Conservation (phyloP, 1,284 basidiomycete genomes). For the Kwoniella shivajii region DNA sequence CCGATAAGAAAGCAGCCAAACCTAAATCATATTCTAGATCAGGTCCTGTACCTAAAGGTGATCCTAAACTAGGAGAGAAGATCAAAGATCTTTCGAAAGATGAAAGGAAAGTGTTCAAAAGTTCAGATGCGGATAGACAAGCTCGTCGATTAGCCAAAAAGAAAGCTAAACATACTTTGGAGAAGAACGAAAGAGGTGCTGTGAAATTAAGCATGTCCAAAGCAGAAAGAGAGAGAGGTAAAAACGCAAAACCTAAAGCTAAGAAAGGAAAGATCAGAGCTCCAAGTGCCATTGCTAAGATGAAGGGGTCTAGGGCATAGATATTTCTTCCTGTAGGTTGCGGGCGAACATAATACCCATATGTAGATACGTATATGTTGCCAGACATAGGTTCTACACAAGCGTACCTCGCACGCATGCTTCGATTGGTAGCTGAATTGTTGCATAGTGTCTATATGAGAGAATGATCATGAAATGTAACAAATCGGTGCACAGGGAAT, state of each 20-base stretch:
- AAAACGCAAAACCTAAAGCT: slow-evolving; percentile 24
- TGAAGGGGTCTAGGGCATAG: slow-evolving; percentile 52
- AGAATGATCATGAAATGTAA: no score
- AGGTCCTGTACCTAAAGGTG: slow-evolving; percentile 65
- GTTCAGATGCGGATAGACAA: slow-evolving; percentile 72
- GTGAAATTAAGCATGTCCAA: slow-evolving; percentile 41
- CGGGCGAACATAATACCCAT: no score
- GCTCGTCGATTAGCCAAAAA: slow-evolving; percentile 86
- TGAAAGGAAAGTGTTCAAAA: slow-evolving; percentile 78
- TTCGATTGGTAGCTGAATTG: background rate
- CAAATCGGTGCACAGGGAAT: no score
- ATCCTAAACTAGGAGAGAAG: slow-evolving; percentile 75
- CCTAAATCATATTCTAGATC: slow-evolving; percentile 4
- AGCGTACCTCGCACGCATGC: no score
- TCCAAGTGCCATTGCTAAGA: slow-evolving; percentile 48
- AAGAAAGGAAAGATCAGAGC: slow-evolving; percentile 45
- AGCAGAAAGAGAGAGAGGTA: slow-evolving; percentile 29
- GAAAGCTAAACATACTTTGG: slow-evolving; percentile 57
- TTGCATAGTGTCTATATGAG: no score
- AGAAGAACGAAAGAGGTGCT: slow-evolving; percentile 67
- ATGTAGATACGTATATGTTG: background rate
- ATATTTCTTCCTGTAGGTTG: background rate
- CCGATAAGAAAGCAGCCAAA: slow-evolving; percentile 1
- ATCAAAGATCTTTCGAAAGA: slow-evolving; percentile 78
- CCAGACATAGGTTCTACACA: no score